Conservation (phyloP, 306 rosid genomes). For the Styphnolobium japonicum region DNA sequence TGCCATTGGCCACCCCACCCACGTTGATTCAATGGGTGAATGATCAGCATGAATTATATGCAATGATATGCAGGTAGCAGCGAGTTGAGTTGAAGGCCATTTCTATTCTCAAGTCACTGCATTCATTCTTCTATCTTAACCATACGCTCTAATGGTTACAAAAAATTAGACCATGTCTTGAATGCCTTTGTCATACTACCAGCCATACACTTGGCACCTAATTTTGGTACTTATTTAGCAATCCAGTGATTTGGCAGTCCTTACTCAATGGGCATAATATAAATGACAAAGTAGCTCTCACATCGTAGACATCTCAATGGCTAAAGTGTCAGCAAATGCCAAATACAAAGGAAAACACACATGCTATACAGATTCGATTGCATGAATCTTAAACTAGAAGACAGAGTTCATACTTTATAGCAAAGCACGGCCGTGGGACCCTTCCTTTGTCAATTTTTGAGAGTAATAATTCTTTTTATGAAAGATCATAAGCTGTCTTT, state of each 20-base stretch:
- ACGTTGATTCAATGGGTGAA: not conserved
- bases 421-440: not conserved
- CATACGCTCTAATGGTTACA: not conserved
- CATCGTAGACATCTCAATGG: no score
- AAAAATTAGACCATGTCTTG: not conserved
- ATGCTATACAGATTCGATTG: not conserved
- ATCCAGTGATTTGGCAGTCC: no score
- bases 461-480: no score
- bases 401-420: not conserved
- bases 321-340: not conserved
- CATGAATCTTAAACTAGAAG: not conserved
- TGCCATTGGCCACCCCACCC: not conserved
- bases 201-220: no score
- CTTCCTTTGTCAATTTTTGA: not conserved
- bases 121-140: not conserved
- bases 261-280: no score
- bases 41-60: not conserved
- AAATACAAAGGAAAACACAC: not conserved
- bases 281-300: no score
- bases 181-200: not conserved
- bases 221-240: no score
- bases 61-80: not conserved
- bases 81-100: not conserved
- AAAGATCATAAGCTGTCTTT: no score
- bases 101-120: not conserved